Evolutionary conservation across 305 asterid genomes (phyloP).

Genomic region (Fraxinus ornus): DNA sequence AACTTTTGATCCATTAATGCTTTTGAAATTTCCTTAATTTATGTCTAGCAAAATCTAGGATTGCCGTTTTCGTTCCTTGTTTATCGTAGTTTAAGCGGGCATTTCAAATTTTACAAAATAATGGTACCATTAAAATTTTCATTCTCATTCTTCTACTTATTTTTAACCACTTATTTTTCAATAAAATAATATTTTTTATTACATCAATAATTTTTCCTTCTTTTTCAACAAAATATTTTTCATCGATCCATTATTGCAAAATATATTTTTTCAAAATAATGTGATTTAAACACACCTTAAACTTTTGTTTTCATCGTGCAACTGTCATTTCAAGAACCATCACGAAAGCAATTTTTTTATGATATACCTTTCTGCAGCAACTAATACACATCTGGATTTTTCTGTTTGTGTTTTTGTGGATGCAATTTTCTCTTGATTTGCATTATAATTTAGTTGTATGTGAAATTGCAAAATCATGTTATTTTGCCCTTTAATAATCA

Average conservation of each 20-base stretch:
- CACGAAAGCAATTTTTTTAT: background rate
- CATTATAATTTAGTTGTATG: background rate
- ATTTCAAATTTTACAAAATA: too few species aligned
- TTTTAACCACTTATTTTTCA: too few species aligned
- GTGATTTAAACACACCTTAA: too few species aligned
- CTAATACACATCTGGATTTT: background rate
- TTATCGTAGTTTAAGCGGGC: too few species aligned
- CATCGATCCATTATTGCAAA: too few species aligned
- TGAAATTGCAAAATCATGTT: background rate
- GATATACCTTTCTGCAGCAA: background rate
- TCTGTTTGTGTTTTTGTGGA: background rate
- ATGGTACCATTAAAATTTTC: too few species aligned
- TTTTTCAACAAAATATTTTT: too few species aligned
- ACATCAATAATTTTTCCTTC: too few species aligned
- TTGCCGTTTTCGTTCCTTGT: background rate
- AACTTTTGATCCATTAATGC: background rate
- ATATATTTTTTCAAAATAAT: too few species aligned
- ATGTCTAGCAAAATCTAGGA: background rate
- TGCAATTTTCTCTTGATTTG: background rate
- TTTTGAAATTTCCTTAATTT: background rate
- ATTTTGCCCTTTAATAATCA: too few species aligned
- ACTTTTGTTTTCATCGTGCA: background rate
- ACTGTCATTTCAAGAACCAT: background rate
- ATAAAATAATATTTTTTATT: too few species aligned
- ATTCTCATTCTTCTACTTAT: too few species aligned